Evolutionary conservation across 2,329 filamentous ascomycete species (phyloP), one percentile per base, ranked within the genome.

Genomic region (Sporothrix protearum): DNA sequence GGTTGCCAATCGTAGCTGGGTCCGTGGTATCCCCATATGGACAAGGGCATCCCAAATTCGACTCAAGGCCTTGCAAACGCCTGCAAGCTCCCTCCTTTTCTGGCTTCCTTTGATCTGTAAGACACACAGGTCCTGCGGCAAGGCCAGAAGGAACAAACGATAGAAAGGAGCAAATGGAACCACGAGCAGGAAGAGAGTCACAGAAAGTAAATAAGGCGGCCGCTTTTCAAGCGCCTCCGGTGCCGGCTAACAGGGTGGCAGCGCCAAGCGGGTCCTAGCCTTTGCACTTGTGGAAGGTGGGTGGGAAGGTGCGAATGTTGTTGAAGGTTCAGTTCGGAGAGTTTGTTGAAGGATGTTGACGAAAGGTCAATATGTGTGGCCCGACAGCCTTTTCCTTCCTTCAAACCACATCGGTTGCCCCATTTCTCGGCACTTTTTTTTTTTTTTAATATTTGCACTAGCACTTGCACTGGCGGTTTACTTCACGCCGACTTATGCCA

Each of bases 361-460:
- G 53, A 33, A 57, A 28, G n/a, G n/a, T n/a, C n/a, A n/a, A n/a
- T n/a, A n/a, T n/a, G 19, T 16, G n/a, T 53, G 28, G 53, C 33
- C 53, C 53, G 25, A 57, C 25, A 57, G 33, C 53, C 53, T 57
- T 57, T 57, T 57, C 53, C 25, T 33, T 57, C 53, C 53, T 57
- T 57, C 28, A 3, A 25, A 25, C 22, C 25, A 30, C 25, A 25
- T 57, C 14, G 25, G 28, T 33, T 12, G 53, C 53, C 25, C 12
- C 47, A 12, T 53, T 53, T 53, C n/a, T 53, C 49, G 49, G 49
- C n/a, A 53, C n/a, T 51, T 53, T 53, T 53, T 5, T 57, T 57
- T 57, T 30, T 14, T 30, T 57, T 45, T 47, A 5, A 14, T 5
- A 45, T 19, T 45, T 12, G 42, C 42, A 45, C 42, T 45, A 16